Evolutionary conservation across 2,329 filamentous ascomycete genomes (phyloP).

Genomic region (Orbilia javanica): DNA sequence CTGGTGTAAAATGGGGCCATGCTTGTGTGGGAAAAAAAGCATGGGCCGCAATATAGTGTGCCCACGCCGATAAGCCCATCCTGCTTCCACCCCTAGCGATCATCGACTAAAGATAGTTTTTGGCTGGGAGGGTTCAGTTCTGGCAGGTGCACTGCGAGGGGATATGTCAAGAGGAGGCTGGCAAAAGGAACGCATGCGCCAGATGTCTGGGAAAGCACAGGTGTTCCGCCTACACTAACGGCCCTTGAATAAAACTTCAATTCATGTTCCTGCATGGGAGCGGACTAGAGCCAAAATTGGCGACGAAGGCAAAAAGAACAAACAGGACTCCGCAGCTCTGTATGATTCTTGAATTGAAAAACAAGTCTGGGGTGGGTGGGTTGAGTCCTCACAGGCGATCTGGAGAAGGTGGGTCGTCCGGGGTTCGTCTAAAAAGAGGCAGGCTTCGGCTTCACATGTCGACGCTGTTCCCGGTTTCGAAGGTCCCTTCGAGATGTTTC

Average conservation of each 20-base stretch:
- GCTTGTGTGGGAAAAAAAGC: slow-evolving; percentile 14
- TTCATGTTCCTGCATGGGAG: slow-evolving; percentile 54
- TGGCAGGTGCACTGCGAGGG: slow-evolving; percentile 38
- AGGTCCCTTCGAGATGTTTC: slow-evolving; percentile 36
- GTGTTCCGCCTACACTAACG: slow-evolving; percentile 10
- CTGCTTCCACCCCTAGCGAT: slow-evolving; percentile 43
- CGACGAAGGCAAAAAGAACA: slow-evolving; percentile 28
- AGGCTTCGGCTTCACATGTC: slow-evolving; percentile 58
- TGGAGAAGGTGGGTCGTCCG: slow-evolving; percentile 59
- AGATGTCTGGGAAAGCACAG: slow-evolving; percentile 34
- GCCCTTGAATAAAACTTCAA: slow-evolving; percentile 46
- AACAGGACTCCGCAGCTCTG: too few relatives aligned
- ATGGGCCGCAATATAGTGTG: slow-evolving; percentile 43
- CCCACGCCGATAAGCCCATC: slow-evolving; percentile 24
- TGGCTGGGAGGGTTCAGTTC: slow-evolving; percentile 26
- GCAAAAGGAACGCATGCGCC: slow-evolving; percentile 37
- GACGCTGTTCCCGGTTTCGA: slow-evolving; percentile 38
- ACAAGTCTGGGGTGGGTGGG: slow-evolving; percentile 27
- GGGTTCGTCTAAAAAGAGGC: slow-evolving; percentile 52
- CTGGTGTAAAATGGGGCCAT: slow-evolving; percentile 11
- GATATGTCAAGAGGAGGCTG: slow-evolving; percentile 25
- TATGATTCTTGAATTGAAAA: slow-evolving; percentile 43
- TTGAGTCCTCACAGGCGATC: slow-evolving; percentile 43
- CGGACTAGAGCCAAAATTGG: slow-evolving; percentile 35
- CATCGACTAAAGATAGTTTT: slow-evolving; percentile 47